Percentiles rank a stretch among this genome's conserved stretches.
phyloP scores from a whole-genome alignment of 2,329 filamentous ascomycete genomes.

The Pseudocercospora cruenta region DNA sequence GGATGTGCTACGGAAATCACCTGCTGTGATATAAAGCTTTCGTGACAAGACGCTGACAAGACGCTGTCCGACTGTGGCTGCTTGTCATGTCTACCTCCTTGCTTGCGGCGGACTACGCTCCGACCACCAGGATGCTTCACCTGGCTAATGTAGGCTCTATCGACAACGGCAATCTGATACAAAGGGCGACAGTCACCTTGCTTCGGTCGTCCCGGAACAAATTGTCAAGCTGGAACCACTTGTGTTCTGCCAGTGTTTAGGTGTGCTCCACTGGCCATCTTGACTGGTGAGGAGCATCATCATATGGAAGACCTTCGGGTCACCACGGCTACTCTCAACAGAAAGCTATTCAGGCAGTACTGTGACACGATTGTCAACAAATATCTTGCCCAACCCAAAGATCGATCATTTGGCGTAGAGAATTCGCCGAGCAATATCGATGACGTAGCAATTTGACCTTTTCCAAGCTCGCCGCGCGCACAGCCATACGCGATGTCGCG shows the following conservation, averaged over 20 bases:
- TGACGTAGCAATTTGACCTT: neutral
- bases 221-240: too few relatives aligned
- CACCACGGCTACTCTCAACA: neutral
- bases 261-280: neutral
- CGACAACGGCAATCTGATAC: too few relatives aligned
- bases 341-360: neutral
- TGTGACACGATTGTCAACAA: constrained; percentile 7
- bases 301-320: neutral
- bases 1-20: neutral
- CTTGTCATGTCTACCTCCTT: constrained; percentile 3
- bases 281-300: neutral
- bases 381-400: neutral
- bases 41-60: constrained; percentile 2
- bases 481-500: constrained; percentile 9
- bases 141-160: neutral
- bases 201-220: too few relatives aligned
- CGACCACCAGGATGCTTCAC: neutral
- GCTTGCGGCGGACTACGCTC: neutral
- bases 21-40: neutral
- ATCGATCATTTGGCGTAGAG: neutral
- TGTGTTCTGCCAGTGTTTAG: neutral
- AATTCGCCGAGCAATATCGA: constrained; percentile 2
- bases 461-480: constrained; percentile 1
- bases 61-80: constrained; percentile 2
- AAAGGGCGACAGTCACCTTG: too few relatives aligned